These are phyloP conservation scores for Draba incana DNA, from an alignment of 345 rosid genomes.

Conservation along the genomic window DNA sequence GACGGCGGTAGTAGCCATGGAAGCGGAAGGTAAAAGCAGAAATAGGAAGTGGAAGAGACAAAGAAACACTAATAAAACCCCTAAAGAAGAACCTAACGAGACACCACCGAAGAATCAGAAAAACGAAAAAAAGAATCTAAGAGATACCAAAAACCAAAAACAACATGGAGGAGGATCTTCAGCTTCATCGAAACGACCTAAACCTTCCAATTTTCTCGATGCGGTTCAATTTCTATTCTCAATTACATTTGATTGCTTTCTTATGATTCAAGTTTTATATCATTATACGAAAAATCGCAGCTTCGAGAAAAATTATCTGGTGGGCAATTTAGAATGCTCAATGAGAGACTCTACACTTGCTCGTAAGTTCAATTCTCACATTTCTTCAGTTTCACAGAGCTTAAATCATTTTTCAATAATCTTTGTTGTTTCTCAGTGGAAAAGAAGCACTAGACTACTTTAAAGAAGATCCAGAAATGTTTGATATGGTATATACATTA, in stretches of 20 bases:
- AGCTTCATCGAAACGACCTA: constrained; percentile 43
- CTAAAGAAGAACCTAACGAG: constrained; percentile 26
- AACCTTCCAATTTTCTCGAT: constrained; percentile 55
- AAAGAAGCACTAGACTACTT: constrained; percentile 80
- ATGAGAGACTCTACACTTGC: constrained; percentile 90
- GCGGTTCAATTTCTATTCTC: constrained; percentile 44
- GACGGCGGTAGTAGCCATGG: constrained; percentile 39
- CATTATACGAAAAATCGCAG: constrained; percentile 38
- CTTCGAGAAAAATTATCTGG: constrained; percentile 37
- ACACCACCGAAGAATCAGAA: constrained; percentile 18
- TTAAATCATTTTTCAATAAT: neutral
- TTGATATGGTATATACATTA: constrained; percentile 67
- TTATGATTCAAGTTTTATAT: no score
- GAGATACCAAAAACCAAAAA: constrained; percentile 6
- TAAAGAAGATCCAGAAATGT: constrained; percentile 72
- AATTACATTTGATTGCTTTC: neutral
- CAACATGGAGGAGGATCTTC: constrained; percentile 31
- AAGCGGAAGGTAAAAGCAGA: constrained; percentile 45
- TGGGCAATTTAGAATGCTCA: constrained; percentile 84
- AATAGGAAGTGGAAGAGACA: constrained; percentile 60
- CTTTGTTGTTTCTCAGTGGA: constrained; percentile 52
- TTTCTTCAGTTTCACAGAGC: neutral
- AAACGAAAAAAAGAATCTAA: constrained; percentile 31
- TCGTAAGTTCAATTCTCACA: constrained; percentile 45
- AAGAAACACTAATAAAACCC: constrained; percentile 39